Evolutionary conservation across 345 rosid species (phyloP).

Genomic region (Syzygium aromaticum): DNA sequence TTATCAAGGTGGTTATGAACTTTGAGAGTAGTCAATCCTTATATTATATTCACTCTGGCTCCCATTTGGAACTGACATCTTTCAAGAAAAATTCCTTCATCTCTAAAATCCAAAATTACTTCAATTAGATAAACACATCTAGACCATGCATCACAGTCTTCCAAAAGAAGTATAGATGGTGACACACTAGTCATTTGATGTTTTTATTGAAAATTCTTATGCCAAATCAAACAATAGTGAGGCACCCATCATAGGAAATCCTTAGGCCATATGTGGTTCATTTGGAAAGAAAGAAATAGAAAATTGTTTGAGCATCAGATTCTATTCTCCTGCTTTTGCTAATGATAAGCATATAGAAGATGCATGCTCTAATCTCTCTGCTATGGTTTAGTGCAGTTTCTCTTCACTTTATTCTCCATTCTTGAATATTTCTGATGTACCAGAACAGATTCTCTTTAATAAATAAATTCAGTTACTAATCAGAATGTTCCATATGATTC

Average conservation of each 20-base stretch:
- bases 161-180: not conserved
- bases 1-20: not conserved
- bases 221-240: not conserved
- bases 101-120: conserved; percentile 24
- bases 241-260: not conserved
- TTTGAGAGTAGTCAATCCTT: not conserved
- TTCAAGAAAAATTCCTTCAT: conserved; percentile 86
- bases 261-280: not conserved
- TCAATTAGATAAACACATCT: not conserved
- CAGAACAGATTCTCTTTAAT: not conserved
- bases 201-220: not conserved
- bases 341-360: not conserved
- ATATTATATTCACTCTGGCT: not conserved
- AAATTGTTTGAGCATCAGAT: not conserved
- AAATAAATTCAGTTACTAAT: not conserved
- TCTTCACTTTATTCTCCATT: not conserved
- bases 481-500: not conserved
- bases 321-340: not conserved
- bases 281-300: not conserved
- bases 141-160: not conserved
- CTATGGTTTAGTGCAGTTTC: not conserved
- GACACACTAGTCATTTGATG: not conserved
- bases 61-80: conserved; percentile 94
- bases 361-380: not conserved
- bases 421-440: not conserved